Evolutionary conservation across 2,329 filamentous ascomycete species (phyloP).

Genomic region (Sarocladium strictum): DNA sequence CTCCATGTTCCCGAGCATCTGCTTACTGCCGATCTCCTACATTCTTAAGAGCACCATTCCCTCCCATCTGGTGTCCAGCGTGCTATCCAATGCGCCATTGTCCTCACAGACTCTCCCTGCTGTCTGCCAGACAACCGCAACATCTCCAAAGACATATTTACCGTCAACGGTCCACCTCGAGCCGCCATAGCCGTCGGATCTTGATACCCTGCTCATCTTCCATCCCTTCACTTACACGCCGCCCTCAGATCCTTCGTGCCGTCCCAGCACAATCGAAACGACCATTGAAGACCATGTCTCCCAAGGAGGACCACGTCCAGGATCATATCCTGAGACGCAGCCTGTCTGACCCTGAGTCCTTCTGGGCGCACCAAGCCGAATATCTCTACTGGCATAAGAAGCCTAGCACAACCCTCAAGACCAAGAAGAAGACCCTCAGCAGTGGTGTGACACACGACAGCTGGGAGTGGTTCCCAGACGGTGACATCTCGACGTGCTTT

Average conservation of each 20-base stretch:
- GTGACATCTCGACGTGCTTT: constrained; percentile 85
- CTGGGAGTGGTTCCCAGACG: constrained; percentile 88
- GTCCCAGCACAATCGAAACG: neutral
- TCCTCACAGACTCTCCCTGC: neutral
- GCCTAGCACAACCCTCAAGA: constrained; percentile 57
- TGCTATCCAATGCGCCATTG: constrained; percentile 1
- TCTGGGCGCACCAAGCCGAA: constrained; percentile 71
- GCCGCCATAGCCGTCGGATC: neutral
- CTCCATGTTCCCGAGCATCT: constrained; percentile 1
- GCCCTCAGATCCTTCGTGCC: constrained; percentile 2
- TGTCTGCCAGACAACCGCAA: neutral
- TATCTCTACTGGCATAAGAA: constrained; percentile 76
- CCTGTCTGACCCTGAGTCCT: constrained; percentile 61
- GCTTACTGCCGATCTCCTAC: neutral
- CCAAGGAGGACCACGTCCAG: constrained; percentile 30
- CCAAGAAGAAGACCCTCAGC: constrained; percentile 56
- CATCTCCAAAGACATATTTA: neutral
- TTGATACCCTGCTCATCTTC: neutral
- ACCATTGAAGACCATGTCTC: constrained; percentile 12
- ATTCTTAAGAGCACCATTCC: neutral
- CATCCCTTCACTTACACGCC: neutral
- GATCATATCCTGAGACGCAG: constrained; percentile 50
- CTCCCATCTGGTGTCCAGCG: neutral
- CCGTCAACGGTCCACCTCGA: neutral
- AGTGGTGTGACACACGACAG: constrained; percentile 60